A percentile compares a stretch with the other conserved stretches of the same genome.
Conservation (phyloP, 2,329 filamentous ascomycete species). For the Arthrobotrys sphaeroides region DNA sequence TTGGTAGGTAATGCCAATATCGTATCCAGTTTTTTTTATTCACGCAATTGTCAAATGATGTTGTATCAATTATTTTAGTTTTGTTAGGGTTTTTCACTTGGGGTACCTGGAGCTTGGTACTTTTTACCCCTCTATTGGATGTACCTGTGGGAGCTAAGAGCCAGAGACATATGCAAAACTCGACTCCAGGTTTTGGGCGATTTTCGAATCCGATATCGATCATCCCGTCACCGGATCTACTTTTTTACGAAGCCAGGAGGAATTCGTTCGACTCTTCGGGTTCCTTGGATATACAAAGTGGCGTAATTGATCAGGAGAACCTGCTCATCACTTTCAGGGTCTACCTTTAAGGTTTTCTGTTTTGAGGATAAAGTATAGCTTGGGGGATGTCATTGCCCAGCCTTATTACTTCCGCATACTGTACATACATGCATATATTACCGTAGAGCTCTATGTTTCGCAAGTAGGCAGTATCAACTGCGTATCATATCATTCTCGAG, state of each 20-base stretch:
- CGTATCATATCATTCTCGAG: constrained; percentile 5
- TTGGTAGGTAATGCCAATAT: not conserved
- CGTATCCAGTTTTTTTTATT: not conserved
- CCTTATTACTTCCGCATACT: constrained; percentile 10
- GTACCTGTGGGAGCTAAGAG: not conserved
- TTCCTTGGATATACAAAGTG: constrained; percentile 10
- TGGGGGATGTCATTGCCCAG: constrained; percentile 10
- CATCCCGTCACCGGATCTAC: constrained; percentile 13
- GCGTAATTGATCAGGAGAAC: constrained; percentile 34
- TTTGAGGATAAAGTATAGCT: not conserved
- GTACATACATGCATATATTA: too few species aligned
- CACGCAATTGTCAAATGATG: constrained; percentile 16
- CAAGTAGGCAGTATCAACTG: not conserved
- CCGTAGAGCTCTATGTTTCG: not conserved
- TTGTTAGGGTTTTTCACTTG: not conserved
- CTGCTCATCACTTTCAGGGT: constrained; percentile 26
- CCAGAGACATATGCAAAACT: not conserved
- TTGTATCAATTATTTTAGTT: not conserved
- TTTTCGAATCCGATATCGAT: constrained; percentile 6
- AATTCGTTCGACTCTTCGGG: constrained; percentile 33
- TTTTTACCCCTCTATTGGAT: not conserved
- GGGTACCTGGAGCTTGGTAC: not conserved
- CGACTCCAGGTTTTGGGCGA: not conserved
- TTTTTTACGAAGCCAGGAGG: constrained; percentile 20
- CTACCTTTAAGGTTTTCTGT: constrained; percentile 7